Evolutionary conservation across 495 filamentous ascomycete species (phyloP).

Genomic region (Pyrenula massariospora): DNA sequence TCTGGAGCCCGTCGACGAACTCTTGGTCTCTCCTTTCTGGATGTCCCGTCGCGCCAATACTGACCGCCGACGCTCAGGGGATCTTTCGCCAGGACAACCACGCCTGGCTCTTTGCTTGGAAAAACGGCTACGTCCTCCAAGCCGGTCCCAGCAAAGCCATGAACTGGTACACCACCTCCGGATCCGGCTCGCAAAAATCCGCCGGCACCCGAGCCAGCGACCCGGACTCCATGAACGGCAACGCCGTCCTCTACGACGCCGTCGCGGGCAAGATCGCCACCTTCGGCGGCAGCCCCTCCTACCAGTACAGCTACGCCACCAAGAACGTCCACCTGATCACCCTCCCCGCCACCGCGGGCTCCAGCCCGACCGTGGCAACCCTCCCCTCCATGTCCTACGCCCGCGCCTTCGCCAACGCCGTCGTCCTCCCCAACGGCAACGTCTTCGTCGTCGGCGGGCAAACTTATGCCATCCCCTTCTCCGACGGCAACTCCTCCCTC

Average conservation of each 20-base stretch:
- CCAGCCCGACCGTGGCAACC: conserved; percentile 12
- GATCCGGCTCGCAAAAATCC: conserved; percentile 18
- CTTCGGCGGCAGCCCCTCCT: conserved; percentile 35
- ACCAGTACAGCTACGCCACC: conserved; percentile 13
- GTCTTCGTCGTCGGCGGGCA: conserved; percentile 47
- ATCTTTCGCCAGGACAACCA: conserved; percentile 43
- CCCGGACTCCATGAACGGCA: conserved; percentile 40
- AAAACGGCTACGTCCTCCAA: conserved; percentile 40
- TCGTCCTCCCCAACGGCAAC: conserved; percentile 43
- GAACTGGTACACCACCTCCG: conserved; percentile 44
- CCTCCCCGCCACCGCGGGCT: conserved; percentile 3
- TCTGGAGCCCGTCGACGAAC: conserved; percentile 30
- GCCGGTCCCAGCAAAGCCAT: conserved; percentile 42
- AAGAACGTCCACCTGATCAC: background rate
- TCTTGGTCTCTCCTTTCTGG: conserved; percentile 25
- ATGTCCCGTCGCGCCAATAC: conserved; percentile 29
- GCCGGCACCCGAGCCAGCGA: conserved; percentile 29
- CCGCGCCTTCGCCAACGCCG: conserved; percentile 41
- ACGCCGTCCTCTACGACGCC: conserved; percentile 46
- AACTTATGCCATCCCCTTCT: conserved; percentile 30
- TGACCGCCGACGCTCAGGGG: conserved; percentile 33
- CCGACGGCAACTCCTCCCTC: conserved; percentile 29
- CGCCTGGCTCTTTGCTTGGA: conserved; percentile 52
- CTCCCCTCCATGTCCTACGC: conserved; percentile 29
- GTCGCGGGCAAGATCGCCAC: conserved; percentile 40